phyloP scores from a whole-genome alignment of 192 early-diverging fungal genomes.

The Funneliformis geosporum region DNA sequence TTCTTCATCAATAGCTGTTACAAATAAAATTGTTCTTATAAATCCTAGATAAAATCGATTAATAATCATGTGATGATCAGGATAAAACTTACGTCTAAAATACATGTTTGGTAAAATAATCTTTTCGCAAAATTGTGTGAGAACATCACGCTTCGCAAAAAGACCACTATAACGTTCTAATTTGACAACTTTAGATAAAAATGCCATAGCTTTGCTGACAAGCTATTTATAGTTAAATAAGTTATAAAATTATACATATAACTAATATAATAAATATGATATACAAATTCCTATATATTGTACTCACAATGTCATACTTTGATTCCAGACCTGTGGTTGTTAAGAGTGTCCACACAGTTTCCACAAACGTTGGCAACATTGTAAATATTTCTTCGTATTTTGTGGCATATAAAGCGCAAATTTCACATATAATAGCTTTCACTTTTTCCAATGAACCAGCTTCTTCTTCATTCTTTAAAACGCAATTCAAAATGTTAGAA shows the following conservation, averaged over 20 bases:
- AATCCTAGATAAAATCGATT: background rate
- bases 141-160: conserved; percentile 71
- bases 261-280: background rate
- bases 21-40: conserved; percentile 6
- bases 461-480: conserved; percentile 76
- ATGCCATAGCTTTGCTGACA: conserved; percentile 87
- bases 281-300: background rate
- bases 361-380: conserved; percentile 79
- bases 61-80: too few species aligned
- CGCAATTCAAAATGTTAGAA: background rate
- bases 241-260: background rate
- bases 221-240: conserved; percentile 49
- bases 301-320: conserved; percentile 78
- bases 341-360: conserved; percentile 86
- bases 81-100: conserved; percentile 59
- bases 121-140: conserved; percentile 84
- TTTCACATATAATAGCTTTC: conserved; percentile 92
- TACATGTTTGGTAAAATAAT: conserved; percentile 92
- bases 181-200: conserved; percentile 86
- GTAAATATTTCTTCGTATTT: conserved; percentile 91
- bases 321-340: conserved; percentile 67
- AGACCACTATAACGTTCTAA: conserved; percentile 68
- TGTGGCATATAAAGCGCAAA: conserved; percentile 84
- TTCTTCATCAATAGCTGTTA: conserved; percentile 79
- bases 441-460: conserved; percentile 83